These are phyloP conservation scores for Mycena amicta DNA, from an alignment of 768 basidiomycete species.

Conservation along the genomic window DNA sequence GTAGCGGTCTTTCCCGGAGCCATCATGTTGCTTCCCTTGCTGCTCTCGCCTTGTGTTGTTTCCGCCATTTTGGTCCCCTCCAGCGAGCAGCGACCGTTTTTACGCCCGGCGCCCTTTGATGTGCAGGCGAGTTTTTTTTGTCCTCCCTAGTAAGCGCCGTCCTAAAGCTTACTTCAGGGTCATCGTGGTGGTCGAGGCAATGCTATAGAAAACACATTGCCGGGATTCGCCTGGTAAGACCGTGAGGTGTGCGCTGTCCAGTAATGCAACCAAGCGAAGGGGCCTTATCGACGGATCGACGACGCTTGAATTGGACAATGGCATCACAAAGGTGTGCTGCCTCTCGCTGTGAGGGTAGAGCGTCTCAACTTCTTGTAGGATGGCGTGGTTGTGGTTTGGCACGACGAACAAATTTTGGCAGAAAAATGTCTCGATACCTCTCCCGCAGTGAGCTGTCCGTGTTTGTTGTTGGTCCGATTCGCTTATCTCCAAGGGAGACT, in stretches of 20 bases:
- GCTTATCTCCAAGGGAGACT: slow-evolving; percentile 37
- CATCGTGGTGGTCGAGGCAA: slow-evolving; percentile 80
- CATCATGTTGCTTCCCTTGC: slow-evolving; percentile 3
- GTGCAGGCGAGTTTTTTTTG: slow-evolving; percentile 43
- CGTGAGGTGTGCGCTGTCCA: slow-evolving; percentile 4
- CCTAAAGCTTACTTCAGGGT: slow-evolving; percentile 43
- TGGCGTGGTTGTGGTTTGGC: slow-evolving; percentile 78
- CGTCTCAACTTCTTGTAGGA: too few species aligned
- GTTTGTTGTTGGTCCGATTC: slow-evolving; percentile 9
- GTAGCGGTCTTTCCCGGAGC: neutral
- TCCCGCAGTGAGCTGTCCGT: slow-evolving; percentile 50
- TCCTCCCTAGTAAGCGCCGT: slow-evolving; percentile 5
- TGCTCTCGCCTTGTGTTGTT: neutral
- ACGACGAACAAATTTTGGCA: slow-evolving; percentile 66
- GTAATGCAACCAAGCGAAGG: slow-evolving; percentile 40
- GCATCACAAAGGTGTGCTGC: slow-evolving; percentile 63
- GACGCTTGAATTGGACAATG: slow-evolving; percentile 79
- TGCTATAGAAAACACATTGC: slow-evolving; percentile 71
- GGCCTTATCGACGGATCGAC: slow-evolving; percentile 75
- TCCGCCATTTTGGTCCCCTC: slow-evolving; percentile 1
- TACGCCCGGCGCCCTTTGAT: slow-evolving; percentile 45
- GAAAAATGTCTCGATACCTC: slow-evolving; percentile 71
- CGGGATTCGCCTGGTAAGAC: slow-evolving; percentile 73
- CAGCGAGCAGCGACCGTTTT: slow-evolving; percentile 6
- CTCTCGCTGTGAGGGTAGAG: too few species aligned